phyloP scores from a whole-genome alignment of 192 early-diverging fungal species.

The Podila clonocystis region DNA sequence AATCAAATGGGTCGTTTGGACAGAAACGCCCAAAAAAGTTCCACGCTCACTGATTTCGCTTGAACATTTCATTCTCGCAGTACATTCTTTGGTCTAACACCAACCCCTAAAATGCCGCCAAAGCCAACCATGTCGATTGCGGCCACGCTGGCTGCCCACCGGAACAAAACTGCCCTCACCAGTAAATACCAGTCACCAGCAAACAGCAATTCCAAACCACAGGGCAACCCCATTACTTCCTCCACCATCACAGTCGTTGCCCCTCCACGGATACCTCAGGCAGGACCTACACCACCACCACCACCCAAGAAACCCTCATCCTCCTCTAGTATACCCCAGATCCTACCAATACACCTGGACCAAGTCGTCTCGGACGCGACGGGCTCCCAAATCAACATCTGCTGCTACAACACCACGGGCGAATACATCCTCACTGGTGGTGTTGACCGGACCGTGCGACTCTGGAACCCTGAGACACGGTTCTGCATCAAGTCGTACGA shows the following conservation, averaged over 20 bases:
- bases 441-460: conserved; percentile 72
- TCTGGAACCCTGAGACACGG: conserved; percentile 77
- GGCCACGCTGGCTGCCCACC: conserved; percentile 42
- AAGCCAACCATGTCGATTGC: conserved; percentile 34
- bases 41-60: too few species aligned
- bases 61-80: background rate
- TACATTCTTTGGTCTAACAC: too few species aligned
- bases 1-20: too few species aligned
- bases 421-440: conserved; percentile 88
- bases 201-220: background rate
- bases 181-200: conserved; percentile 16
- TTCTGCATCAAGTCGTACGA: conserved; percentile 79
- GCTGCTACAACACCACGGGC: conserved; percentile 73
- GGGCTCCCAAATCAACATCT: conserved; percentile 42
- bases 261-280: background rate
- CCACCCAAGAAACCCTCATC: conserved; percentile 3
- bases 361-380: conserved; percentile 36
- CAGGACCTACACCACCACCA: background rate
- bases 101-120: conserved; percentile 1
- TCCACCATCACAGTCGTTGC: background rate
- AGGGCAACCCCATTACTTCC: background rate
- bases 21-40: too few species aligned
- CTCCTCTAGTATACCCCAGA: background rate
- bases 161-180: conserved; percentile 8
- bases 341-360: conserved; percentile 30